phyloP scores from a whole-genome alignment of 495 filamentous ascomycete species.

The Massariosphaeria phaeospora region DNA sequence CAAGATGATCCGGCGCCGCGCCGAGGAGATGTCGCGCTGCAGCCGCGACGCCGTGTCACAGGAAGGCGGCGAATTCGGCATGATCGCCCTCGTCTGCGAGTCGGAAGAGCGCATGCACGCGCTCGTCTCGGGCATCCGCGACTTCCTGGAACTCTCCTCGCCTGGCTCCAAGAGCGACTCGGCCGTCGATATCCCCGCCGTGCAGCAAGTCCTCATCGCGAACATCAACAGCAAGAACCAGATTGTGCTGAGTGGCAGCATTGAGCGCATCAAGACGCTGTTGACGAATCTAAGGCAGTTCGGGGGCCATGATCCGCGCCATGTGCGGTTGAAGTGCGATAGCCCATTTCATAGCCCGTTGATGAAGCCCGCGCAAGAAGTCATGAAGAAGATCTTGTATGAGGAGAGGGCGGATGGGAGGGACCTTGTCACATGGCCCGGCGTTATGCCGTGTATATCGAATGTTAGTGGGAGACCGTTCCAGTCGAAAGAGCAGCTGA shows the following conservation, averaged over 20 bases:
- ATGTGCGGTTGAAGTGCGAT: conserved; percentile 80
- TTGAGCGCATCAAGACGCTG: conserved; percentile 78
- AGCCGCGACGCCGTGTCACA: conserved; percentile 55
- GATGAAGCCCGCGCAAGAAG: conserved; percentile 75
- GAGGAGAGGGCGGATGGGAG: conserved; percentile 45
- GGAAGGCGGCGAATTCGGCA: conserved; percentile 72
- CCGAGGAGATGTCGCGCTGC: conserved; percentile 78
- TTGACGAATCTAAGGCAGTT: conserved; percentile 87
- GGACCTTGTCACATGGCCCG: conserved; percentile 64
- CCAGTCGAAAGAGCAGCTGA: conserved; percentile 62
- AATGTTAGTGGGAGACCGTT: conserved; percentile 84
- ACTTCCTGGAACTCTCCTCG: conserved; percentile 68
- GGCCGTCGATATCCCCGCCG: conserved; percentile 58
- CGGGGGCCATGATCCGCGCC: conserved; percentile 84
- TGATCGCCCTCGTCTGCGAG: conserved; percentile 89
- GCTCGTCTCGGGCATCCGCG: conserved; percentile 67
- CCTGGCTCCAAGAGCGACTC: conserved; percentile 63
- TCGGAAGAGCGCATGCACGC: conserved; percentile 57
- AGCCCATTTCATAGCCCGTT: conserved; percentile 90
- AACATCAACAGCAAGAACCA: conserved; percentile 96
- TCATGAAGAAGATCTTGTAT: conserved; percentile 62
- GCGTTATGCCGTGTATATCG: conserved; percentile 68
- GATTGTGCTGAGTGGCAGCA: conserved; percentile 86
- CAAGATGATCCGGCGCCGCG: conserved; percentile 68
- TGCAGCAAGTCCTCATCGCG: conserved; percentile 83